Conservation (phyloP, 2,329 filamentous ascomycete species). For the Leptographium wingfieldii region DNA sequence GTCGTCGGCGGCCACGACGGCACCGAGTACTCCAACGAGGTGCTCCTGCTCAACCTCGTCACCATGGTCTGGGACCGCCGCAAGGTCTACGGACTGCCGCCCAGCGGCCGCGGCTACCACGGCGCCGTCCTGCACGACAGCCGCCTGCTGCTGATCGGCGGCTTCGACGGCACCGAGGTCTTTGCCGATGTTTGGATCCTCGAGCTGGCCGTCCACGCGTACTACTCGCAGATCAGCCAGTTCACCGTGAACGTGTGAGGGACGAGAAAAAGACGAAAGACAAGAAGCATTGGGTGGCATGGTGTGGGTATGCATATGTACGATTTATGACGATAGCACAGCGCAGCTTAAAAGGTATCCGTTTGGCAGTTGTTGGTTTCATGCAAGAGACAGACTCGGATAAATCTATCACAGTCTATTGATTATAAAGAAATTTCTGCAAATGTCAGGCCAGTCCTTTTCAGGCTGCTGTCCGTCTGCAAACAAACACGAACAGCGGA, state of each 20-base stretch:
- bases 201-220: conserved; percentile 57
- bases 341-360: no score
- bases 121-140: conserved; percentile 54
- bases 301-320: no score
- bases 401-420: no score
- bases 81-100: conserved; percentile 49
- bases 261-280: not conserved
- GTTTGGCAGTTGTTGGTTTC: no score
- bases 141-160: conserved; percentile 50
- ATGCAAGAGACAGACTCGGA: no score
- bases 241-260: conserved; percentile 53
- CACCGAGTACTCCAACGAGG: conserved; percentile 56
- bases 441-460: no score
- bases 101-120: conserved; percentile 54
- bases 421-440: no score
- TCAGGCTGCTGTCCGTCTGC: no score
- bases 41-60: conserved; percentile 56
- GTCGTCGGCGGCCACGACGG: conserved; percentile 60
- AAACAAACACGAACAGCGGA: no score
- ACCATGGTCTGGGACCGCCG: conserved; percentile 64
- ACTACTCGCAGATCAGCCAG: conserved; percentile 63
- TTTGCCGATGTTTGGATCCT: conserved; percentile 56
- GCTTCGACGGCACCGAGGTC: conserved; percentile 55
- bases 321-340: no score
- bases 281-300: no score